Evolutionary conservation across 345 rosid species (phyloP).

Genomic region (Ceriops zippeliana): DNA sequence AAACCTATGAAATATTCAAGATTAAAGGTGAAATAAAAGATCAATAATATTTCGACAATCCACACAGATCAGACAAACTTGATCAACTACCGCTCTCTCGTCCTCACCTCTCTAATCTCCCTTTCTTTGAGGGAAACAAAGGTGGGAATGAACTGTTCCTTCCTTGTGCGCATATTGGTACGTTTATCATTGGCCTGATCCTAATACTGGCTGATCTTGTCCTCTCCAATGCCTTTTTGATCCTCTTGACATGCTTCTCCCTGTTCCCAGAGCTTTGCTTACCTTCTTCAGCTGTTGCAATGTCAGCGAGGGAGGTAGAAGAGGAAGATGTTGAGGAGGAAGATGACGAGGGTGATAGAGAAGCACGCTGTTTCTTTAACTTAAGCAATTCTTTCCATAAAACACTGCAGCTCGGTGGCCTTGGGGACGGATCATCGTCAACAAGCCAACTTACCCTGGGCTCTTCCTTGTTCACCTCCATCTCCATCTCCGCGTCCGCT

Average conservation of each 20-base stretch:
- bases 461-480: constrained; percentile 33
- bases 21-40: constrained; percentile 7
- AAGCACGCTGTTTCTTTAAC: constrained; percentile 70
- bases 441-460: constrained; percentile 61
- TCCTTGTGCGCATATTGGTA: constrained; percentile 63
- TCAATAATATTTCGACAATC: constrained; percentile 18
- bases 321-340: constrained; percentile 67
- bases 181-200: constrained; percentile 84
- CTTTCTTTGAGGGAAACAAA: constrained; percentile 63
- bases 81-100: neutral
- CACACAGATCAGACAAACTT: constrained; percentile 7
- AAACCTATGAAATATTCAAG: neutral
- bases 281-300: constrained; percentile 37
- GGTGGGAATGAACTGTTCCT: constrained; percentile 58
- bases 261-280: constrained; percentile 28
- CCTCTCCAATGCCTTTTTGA: constrained; percentile 73
- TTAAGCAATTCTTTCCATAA: constrained; percentile 89
- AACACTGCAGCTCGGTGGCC: constrained; percentile 94
- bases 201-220: constrained; percentile 70
- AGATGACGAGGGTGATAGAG: constrained; percentile 48
- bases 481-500: neutral
- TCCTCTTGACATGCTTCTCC: constrained; percentile 62
- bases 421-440: constrained; percentile 94
- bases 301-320: constrained; percentile 52
- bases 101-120: constrained; percentile 50